A percentile compares a stretch with the other conserved stretches of the same genome.
These are phyloP conservation scores for Trebouxiophyceae sp. DNA, from an alignment of 163 green algal genomes.

Conservation along the genomic window DNA sequence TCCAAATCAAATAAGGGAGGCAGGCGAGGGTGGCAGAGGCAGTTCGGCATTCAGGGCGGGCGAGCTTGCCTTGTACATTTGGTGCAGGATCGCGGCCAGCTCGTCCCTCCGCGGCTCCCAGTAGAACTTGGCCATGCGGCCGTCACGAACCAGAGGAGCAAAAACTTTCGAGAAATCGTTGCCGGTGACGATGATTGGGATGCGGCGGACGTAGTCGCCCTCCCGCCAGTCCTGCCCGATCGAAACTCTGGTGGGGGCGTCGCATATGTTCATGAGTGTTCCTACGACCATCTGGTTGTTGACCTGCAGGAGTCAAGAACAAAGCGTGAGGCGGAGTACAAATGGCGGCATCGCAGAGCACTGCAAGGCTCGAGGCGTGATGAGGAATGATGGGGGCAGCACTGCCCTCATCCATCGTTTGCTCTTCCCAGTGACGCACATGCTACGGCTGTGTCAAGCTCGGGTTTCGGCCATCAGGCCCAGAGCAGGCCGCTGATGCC, in stretches of 20 bases:
- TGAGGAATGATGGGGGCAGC: no score
- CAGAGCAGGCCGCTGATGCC: no score
- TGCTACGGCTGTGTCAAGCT: no score
- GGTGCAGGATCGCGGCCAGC: constrained; percentile 58
- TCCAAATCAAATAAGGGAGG: no score
- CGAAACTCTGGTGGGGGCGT: constrained; percentile 73
- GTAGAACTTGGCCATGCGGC: constrained; percentile 88
- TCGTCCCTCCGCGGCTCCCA: constrained; percentile 73
- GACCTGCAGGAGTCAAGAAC: constrained; percentile 41
- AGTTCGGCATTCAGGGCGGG: no score
- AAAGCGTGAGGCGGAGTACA: no score
- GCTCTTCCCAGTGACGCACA: no score
- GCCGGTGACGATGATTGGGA: constrained; percentile 86
- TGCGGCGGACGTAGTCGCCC: constrained; percentile 34
- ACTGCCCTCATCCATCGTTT: no score
- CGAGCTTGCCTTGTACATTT: constrained; percentile 68
- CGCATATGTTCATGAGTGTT: constrained; percentile 93
- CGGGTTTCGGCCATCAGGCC: no score
- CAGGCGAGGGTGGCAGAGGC: no score
- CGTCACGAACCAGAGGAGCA: constrained; percentile 67
- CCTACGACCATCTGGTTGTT: constrained; percentile 89
- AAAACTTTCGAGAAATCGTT: constrained; percentile 87
- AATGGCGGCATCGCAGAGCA: no score
- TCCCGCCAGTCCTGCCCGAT: constrained; percentile 58
- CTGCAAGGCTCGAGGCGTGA: no score